Evolutionary conservation across 2,329 filamentous ascomycete genomes (phyloP).

Genomic region (Botryotinia calthae): DNA sequence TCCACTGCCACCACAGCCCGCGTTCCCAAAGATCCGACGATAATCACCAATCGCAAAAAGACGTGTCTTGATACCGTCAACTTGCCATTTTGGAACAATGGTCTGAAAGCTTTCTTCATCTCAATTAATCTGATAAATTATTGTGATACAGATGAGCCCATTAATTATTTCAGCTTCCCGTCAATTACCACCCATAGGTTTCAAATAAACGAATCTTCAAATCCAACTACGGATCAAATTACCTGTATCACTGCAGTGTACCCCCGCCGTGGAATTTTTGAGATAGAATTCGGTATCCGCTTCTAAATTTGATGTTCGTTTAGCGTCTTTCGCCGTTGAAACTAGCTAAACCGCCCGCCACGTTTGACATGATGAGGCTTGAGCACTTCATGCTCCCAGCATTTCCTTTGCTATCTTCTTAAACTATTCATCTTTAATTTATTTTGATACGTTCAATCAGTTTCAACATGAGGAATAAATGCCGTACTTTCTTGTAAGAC

Average conservation of each 20-base stretch:
- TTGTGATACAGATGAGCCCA: neutral
- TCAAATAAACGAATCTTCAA: neutral
- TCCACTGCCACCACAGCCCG: neutral
- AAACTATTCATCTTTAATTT: neutral
- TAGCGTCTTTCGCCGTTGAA: constrained; percentile 1
- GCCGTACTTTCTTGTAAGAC: neutral
- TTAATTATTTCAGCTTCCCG: neutral
- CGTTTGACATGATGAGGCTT: neutral
- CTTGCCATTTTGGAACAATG: neutral
- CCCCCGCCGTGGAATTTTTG: neutral
- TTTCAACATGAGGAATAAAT: neutral
- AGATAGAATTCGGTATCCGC: neutral
- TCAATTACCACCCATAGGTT: neutral
- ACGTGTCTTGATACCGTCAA: neutral
- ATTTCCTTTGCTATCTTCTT: neutral
- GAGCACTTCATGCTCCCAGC: constrained; percentile 7
- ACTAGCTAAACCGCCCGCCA: neutral
- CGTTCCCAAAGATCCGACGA: neutral
- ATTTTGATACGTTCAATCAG: neutral
- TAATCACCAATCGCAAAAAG: neutral
- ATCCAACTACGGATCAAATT: neutral
- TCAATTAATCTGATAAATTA: neutral
- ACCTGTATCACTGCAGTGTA: neutral
- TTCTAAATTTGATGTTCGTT: neutral
- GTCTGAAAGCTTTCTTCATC: neutral